A percentile compares a stretch with the other conserved stretches of the same genome.
These are phyloP conservation scores for Graphilbum fragrans DNA, from an alignment of 2,329 filamentous ascomycete species.

Conservation along the genomic window DNA sequence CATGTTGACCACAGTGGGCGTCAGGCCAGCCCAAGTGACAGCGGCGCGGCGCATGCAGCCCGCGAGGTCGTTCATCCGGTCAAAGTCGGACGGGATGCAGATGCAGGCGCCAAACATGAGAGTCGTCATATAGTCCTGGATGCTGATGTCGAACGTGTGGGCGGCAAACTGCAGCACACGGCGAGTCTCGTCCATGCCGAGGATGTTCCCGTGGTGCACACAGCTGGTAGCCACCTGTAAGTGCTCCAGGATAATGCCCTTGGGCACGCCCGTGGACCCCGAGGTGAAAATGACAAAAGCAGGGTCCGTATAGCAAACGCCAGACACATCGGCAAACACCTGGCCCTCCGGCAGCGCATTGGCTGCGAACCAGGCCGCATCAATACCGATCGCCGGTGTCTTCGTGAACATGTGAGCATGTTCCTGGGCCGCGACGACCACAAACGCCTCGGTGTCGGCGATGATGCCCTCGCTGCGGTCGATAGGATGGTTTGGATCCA, in stretches of 20 bases:
- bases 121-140: conserved; percentile 41
- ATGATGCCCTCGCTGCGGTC: conserved; percentile 10
- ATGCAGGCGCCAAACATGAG: conserved; percentile 45
- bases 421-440: no score
- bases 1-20: no score
- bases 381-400: no score
- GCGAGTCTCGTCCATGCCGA: not conserved
- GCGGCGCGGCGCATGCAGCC: not conserved
- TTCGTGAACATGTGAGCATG: no score
- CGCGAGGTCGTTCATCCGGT: not conserved
- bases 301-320: conserved; percentile 24
- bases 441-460: conserved; percentile 1
- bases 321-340: conserved; percentile 10
- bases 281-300: conserved; percentile 52
- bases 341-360: no score
- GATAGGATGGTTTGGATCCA: conserved; percentile 32
- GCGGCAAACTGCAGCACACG: conserved; percentile 48
- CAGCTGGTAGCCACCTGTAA: conserved; percentile 36
- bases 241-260: conserved; percentile 47
- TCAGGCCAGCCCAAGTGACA: conserved; percentile 32
- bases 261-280: conserved; percentile 42
- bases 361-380: no score
- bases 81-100: conserved; percentile 31
- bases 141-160: conserved; percentile 42
- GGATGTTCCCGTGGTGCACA: not conserved